Evolutionary conservation across 2,329 filamentous ascomycete species (phyloP), one percentile per base, ranked within the genome.

Genomic region (Xylariaceae sp.): DNA sequence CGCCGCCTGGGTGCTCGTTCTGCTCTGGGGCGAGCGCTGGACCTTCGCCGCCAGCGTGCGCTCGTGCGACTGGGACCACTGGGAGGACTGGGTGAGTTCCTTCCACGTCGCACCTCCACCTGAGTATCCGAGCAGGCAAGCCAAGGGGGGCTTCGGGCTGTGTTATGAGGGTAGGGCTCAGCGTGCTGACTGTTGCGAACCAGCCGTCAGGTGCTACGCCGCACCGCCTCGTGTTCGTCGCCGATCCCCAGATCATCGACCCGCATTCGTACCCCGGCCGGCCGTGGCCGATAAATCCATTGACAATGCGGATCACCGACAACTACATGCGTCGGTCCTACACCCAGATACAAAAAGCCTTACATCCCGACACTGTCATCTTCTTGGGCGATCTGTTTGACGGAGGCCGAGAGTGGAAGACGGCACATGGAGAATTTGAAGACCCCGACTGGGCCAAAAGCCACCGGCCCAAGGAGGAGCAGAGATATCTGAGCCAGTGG

Each of bases 351-450:
- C 87, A 94, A 51, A 64, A 72, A 13, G 64, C 75, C 13, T 67
- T 96, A 11, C 74, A 75, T n/a, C 92, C 92, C 0, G 87, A 95
- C 54, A 89, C 84, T 12, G 68, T 94, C 1, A 76, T 95, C 53
- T 96, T 98, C 53, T 67, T 98, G 0, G 92, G 92, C 6, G 92
- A 98, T 54, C 65, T 98, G 1, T 95, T 98, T 51, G 92, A 98
- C 53, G 92, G 92, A 4, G 92, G 92, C 7, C 75, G 92, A 46
- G 92, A 98, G 65, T 98, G 92, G 92, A 83, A 80, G 46, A 90
- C 89, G 10, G 64, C 60, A 3, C 68, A 68, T 16, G 80, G 75
- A 27, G 58, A 68, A 29, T 77, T 76, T 33, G 60, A 68, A 16
- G 77, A 81, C 43, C 73, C 74, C 1, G 64, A 65, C 42, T 80